phyloP scores from a whole-genome alignment of 305 asterid genomes.

The Rubia tinctorum region DNA sequence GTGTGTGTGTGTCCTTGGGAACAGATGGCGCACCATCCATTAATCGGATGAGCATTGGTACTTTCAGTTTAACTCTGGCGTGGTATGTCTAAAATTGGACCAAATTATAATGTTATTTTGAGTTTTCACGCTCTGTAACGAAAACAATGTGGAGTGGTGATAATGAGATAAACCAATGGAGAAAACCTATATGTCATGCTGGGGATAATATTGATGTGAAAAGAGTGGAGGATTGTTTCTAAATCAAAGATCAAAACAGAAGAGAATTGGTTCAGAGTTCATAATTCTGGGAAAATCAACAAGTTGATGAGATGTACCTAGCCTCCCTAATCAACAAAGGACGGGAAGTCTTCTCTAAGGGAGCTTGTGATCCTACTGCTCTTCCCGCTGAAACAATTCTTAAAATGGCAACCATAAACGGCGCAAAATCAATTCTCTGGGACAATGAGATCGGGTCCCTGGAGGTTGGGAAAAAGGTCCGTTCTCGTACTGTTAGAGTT shows the following conservation, averaged over 20 bases:
- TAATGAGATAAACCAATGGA: too few relatives aligned
- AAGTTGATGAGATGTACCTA: constrained; percentile 59
- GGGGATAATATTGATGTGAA: too few relatives aligned
- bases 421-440: constrained; percentile 70
- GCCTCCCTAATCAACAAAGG: constrained; percentile 84
- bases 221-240: neutral
- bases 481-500: neutral
- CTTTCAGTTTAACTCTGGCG: constrained; percentile 4
- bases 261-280: too few relatives aligned
- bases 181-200: too few relatives aligned
- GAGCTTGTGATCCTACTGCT: constrained; percentile 67
- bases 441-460: constrained; percentile 76
- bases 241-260: neutral
- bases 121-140: neutral
- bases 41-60: constrained; percentile 87
- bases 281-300: neutral
- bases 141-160: neutral
- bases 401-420: constrained; percentile 65
- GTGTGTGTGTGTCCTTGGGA: constrained; percentile 79
- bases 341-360: constrained; percentile 52
- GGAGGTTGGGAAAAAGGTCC: constrained; percentile 75
- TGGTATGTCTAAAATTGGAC: neutral
- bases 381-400: constrained; percentile 79
- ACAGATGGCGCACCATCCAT: constrained; percentile 87
- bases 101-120: neutral